Percentiles rank a stretch among this genome's conserved stretches.
Conservation (phyloP, 768 basidiomycete genomes). For the Lyophyllum semitale region DNA sequence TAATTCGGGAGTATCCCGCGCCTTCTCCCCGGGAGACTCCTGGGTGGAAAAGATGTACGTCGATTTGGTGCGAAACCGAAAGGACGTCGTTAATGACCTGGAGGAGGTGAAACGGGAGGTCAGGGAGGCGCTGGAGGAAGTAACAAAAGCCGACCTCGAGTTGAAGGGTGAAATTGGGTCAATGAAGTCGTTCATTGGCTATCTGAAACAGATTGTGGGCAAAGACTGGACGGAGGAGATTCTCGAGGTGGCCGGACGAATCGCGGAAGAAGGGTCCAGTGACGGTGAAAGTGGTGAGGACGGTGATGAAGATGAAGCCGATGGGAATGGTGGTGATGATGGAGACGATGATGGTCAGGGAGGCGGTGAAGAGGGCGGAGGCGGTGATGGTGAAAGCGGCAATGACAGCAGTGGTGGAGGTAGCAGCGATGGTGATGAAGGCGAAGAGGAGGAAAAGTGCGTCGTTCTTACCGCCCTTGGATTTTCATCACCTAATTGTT, state of each 20-base stretch:
- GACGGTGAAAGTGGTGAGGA: neutral
- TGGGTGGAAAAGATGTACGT: slow-evolving; percentile 7
- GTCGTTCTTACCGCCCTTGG: neutral
- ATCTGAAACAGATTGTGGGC: neutral
- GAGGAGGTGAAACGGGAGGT: slow-evolving; percentile 4
- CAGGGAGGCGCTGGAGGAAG: neutral
- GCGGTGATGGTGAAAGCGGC: neutral
- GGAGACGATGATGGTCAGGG: neutral
- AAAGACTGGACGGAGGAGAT: neutral
- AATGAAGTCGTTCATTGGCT: neutral
- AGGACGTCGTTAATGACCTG: neutral
- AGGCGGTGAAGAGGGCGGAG: neutral
- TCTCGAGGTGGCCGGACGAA: neutral
- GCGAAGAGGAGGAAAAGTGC: neutral
- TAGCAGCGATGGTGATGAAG: neutral
- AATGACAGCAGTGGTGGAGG: too few relatives aligned
- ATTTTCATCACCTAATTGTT: neutral
- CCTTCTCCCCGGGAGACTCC: neutral
- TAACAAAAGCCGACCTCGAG: neutral
- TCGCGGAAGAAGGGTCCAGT: neutral
- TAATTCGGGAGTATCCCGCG: neutral
- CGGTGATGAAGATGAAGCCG: neutral
- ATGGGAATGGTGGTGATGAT: neutral
- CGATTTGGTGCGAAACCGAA: neutral
- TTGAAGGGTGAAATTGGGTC: neutral